Evolutionary conservation across 768 basidiomycete species (phyloP).

Genomic region (Gautieria morchelliformis): DNA sequence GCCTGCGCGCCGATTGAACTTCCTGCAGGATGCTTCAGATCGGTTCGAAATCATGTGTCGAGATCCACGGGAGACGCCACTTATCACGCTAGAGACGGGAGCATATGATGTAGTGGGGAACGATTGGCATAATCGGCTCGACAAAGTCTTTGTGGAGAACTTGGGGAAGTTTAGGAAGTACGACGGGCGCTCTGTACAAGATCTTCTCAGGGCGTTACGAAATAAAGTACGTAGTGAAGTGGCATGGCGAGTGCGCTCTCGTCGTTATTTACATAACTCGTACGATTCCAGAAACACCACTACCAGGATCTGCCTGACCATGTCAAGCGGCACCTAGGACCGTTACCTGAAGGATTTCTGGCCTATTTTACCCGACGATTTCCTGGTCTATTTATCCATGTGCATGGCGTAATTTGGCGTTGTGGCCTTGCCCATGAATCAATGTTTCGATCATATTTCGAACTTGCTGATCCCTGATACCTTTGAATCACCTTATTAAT

Average conservation of each 20-base stretch:
- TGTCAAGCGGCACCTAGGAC: constrained; percentile 79
- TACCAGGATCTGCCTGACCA: constrained; percentile 94
- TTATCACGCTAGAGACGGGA: constrained; percentile 65
- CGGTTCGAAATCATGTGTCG: constrained; percentile 97
- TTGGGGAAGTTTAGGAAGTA: constrained; percentile 97
- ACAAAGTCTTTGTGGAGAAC: constrained; percentile 87
- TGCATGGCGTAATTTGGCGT: constrained; percentile 69
- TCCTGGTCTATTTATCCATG: constrained; percentile 85
- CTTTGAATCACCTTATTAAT: background rate
- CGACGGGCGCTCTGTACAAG: constrained; percentile 83
- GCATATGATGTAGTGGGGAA: constrained; percentile 69
- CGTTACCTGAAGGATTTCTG: constrained; percentile 88
- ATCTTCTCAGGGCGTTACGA: constrained; percentile 82
- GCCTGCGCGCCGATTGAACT: constrained; percentile 69
- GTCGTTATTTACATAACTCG: constrained; percentile 10
- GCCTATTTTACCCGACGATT: constrained; percentile 91
- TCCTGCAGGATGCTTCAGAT: constrained; percentile 97
- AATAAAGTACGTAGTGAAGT: constrained; percentile 65
- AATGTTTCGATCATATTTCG: constrained; percentile 88
- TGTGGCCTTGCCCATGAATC: constrained; percentile 72
- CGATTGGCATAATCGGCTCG: constrained; percentile 84
- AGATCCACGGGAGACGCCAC: constrained; percentile 72
- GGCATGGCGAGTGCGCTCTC: background rate
- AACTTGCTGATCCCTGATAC: constrained; percentile 37
- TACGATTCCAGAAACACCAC: constrained; percentile 72